Conservation (phyloP, 768 basidiomycete genomes). For the Suillus lakei region DNA sequence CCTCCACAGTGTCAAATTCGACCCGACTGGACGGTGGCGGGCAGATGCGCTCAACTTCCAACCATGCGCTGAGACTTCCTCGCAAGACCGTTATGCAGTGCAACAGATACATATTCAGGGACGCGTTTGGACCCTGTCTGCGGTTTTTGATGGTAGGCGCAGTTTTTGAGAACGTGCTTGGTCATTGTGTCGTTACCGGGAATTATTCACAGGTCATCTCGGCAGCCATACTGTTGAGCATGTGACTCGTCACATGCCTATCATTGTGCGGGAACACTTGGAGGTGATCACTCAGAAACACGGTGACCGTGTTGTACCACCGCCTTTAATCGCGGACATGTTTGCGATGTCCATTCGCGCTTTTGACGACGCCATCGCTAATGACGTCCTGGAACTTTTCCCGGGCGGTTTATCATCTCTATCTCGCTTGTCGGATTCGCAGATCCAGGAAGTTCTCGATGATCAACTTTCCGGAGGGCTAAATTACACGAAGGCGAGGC, state of each 20-base stretch:
- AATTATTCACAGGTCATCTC: conserved; percentile 54
- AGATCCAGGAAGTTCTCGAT: conserved; percentile 65
- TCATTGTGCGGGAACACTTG: conserved; percentile 65
- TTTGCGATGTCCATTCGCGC: conserved; percentile 62
- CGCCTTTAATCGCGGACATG: conserved; percentile 56
- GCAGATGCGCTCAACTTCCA: conserved; percentile 73
- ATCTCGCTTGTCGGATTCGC: conserved; percentile 54
- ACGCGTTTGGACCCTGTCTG: conserved; percentile 65
- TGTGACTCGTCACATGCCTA: conserved; percentile 69
- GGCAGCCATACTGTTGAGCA: conserved; percentile 74
- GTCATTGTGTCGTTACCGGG: conserved; percentile 1
- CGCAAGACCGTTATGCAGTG: conserved; percentile 69
- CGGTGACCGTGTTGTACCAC: conserved; percentile 43
- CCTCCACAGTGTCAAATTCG: conserved; percentile 50
- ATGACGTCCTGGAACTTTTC: conserved; percentile 66
- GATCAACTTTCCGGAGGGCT: conserved; percentile 61
- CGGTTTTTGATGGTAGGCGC: conserved; percentile 68
- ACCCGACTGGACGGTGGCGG: conserved; percentile 40
- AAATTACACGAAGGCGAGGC: conserved; percentile 66
- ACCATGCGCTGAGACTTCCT: conserved; percentile 55
- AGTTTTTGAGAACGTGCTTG: conserved; percentile 11
- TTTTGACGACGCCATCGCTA: conserved; percentile 71
- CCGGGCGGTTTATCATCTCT: conserved; percentile 56
- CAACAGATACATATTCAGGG: conserved; percentile 60
- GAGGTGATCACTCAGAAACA: conserved; percentile 45